Evolutionary conservation across 495 filamentous ascomycete species (phyloP), one percentile per base, ranked within the genome.

Genomic region (Trichoderma erinaceum): DNA sequence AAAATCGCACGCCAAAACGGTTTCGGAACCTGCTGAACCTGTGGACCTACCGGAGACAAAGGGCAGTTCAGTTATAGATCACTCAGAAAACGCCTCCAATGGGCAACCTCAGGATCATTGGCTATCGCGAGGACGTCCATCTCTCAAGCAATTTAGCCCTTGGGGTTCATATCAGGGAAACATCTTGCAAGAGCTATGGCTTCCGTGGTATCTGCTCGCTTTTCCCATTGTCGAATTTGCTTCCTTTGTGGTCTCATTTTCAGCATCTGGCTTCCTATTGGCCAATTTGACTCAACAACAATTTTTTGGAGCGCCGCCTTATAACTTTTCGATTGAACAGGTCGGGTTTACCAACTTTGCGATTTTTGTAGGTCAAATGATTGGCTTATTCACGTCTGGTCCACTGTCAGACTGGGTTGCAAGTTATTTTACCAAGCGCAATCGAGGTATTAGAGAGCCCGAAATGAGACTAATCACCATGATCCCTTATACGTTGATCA

Each of bases 161-260:
- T 84, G 74, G 70, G 71, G 75, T 43, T 56, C 65, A 11, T 75
- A 74, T 50, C 70, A 82, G 82, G 69, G 72, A 75, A 77, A 71
- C 48, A 50, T 77, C 41, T 76, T 82, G 46, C 70, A 71, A 79
- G 70, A 84, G 77, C 25, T 77, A 10, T 71, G 63, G 64, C 79
- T 85, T 46, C 87, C 87, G 4, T 86, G 84, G 82, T 86, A 87
- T 67, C 74, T 89, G 23, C 82, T 86, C 66, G 72, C 79, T 13
- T 89, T 86, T 74, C 86, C 86, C 0, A 88, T 89, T 68, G 85
- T 88, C 41, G 84, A 89, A 70, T 85, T 88, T 65, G 77, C 86
- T 13, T 79, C 82, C 32, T 89, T 89, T 74, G 82, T 88, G 29
- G 85, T 88, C 4, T 86, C 85, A 11, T 89, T 86, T 85, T 80